Evolutionary conservation across 1,139 yeast genomes (phyloP), one percentile per base, ranked within the genome.

Genomic region (Yamadazyma atlantica): DNA sequence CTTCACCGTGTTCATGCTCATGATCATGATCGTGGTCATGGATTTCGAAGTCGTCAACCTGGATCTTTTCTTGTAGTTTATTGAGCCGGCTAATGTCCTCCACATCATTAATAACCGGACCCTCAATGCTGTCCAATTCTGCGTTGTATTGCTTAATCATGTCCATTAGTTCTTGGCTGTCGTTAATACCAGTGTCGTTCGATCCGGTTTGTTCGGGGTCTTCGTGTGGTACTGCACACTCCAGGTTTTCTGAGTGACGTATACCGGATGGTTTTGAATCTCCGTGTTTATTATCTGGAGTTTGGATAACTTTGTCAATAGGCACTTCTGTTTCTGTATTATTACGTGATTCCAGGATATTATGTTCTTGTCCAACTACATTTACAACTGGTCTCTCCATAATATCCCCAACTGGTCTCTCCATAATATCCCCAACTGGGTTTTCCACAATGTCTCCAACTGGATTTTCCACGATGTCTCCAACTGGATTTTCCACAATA

Each of bases 31-130:
- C 42, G 18, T 43, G 39, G 14, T 43, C 46, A 26, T 42, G 43
- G 1, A 48, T n/a, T 53, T 57, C 57, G 29, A 58, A 51, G 21
- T 37, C 37, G 19, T 45, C 42, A 4, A 43, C 37, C 29, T 56
- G 51, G 46, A 66, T 57, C 1, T 62, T 53, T 35, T 75, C 77
- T 2, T 78, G 72, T 45, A 73, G 62, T 39, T 62, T 55, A 48
- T 81, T 81, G 40, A 80, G 67, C 4, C 50, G 50, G 46, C 75
- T 75, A 49, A 82, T 79, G 53, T 82, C 89, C 11, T 66, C 69
- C 13, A 80, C 43, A 38, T 67, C 61, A 41, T 78, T 76, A 23
- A 82, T 73, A 1, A 82, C 73, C 4, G 79, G 75, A 0, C 85
- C 86, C 26, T 64, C 73, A 10, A 78, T 69, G 46, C 81, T 85